Conservation (phyloP, 179 eudicot genomes). For the Actinidia arguta region DNA sequence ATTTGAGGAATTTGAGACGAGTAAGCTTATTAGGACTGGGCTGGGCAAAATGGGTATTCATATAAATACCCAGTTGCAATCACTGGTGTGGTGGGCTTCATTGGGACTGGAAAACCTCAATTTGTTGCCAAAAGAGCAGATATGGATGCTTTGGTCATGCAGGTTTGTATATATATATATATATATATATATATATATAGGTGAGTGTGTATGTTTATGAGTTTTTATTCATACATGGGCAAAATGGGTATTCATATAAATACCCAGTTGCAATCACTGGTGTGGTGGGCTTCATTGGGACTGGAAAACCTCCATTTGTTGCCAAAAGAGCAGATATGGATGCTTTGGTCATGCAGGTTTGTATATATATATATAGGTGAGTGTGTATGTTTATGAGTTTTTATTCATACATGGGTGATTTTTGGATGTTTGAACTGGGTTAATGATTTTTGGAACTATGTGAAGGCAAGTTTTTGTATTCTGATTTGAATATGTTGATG, state of each 20-base stretch:
- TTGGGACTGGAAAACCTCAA: slow-evolving; percentile 51
- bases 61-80: slow-evolving; percentile 45
- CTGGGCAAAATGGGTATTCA: slow-evolving; percentile 45
- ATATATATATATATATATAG: too few species aligned
- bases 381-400: too few species aligned
- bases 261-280: slow-evolving; percentile 54
- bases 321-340: slow-evolving; percentile 64
- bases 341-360: slow-evolving; percentile 59
- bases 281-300: slow-evolving; percentile 45
- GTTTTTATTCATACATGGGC: too few species aligned
- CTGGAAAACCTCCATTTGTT: slow-evolving; percentile 55
- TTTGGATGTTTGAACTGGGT: too few species aligned
- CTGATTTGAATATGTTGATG: too few species aligned
- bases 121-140: slow-evolving; percentile 60
- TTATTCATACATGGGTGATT: too few species aligned
- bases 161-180: too few species aligned
- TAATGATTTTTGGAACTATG: too few species aligned
- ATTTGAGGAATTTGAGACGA: slow-evolving; percentile 56
- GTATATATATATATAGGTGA: too few species aligned
- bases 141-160: slow-evolving; percentile 60
- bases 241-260: too few species aligned
- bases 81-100: slow-evolving; percentile 48
- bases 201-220: too few species aligned
- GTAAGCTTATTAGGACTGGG: slow-evolving; percentile 44
- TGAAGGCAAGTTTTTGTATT: too few species aligned